Percentiles rank a stretch among this genome's conserved stretches.
Conservation (phyloP, 352 stramenopile species). For the Phytophthora nicotianae region DNA sequence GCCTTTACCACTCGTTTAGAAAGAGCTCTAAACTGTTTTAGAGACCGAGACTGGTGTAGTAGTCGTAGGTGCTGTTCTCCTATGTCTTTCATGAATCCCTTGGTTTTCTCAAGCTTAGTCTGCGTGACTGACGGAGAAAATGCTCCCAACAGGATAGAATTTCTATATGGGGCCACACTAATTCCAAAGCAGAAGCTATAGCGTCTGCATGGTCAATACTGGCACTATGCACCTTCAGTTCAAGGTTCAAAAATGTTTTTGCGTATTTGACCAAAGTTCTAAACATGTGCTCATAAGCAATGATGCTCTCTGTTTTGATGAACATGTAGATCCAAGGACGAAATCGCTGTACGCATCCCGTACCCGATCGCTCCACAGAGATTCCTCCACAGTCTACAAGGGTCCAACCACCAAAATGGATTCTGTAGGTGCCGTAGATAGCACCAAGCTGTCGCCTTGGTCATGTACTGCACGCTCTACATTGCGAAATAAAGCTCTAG, state of each 20-base stretch:
- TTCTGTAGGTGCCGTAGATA: slow-evolving; percentile 14
- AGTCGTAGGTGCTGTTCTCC: slow-evolving; percentile 1
- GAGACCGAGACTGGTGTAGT: slow-evolving; percentile 3
- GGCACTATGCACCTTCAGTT: slow-evolving; percentile 2
- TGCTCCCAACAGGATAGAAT: slow-evolving; percentile 21
- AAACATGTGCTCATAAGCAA: slow-evolving; percentile 13
- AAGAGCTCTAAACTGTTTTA: slow-evolving; percentile 8
- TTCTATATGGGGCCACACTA: slow-evolving; percentile 7
- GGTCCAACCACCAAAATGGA: slow-evolving; percentile 11
- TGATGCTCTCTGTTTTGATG: slow-evolving; percentile 3
- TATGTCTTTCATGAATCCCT: slow-evolving; percentile 9
- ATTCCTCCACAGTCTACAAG: slow-evolving; percentile 9
- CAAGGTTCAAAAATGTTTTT: slow-evolving; percentile 3
- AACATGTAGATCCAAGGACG: slow-evolving; percentile 22
- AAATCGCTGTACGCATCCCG: slow-evolving; percentile 9
- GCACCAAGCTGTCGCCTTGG: not conserved
- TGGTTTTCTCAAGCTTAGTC: not conserved
- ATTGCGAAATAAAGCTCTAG: slow-evolving; percentile 3
- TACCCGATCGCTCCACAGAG: not conserved
- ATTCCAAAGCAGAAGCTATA: slow-evolving; percentile 11
- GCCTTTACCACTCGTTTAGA: slow-evolving; percentile 4
- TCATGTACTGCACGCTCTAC: not conserved
- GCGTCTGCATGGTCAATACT: slow-evolving; percentile 18
- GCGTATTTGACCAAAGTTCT: slow-evolving; percentile 6
- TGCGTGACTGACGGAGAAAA: not conserved